Evolutionary conservation across 1,284 basidiomycete genomes (phyloP).

Genomic region (Melampsora larici-populina): DNA sequence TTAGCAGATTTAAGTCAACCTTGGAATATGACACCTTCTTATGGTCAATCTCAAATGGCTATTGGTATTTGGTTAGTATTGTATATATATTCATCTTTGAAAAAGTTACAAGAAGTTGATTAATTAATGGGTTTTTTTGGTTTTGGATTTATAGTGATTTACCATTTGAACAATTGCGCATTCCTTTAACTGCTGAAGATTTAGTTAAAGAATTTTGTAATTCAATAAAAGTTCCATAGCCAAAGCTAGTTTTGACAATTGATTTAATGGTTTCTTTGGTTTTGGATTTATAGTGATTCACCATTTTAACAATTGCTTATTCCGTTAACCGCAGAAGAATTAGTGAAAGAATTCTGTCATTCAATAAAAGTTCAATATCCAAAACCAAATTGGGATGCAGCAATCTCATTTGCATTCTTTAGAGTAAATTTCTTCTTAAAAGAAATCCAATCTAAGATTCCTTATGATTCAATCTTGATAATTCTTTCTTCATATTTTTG

Average conservation of each 20-base stretch:
- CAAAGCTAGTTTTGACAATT: no score
- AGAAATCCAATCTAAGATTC: no score
- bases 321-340: slow-evolving; percentile 63
- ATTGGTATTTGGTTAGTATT: slow-evolving; percentile 49
- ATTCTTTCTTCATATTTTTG: slow-evolving; percentile 9
- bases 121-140: not conserved
- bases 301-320: slow-evolving; percentile 60
- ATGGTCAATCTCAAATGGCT: slow-evolving; percentile 45
- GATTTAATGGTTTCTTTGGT: no score
- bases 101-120: slow-evolving; percentile 38
- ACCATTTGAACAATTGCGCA: no score
- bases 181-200: no score
- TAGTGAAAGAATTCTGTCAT: slow-evolving; percentile 72
- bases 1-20: slow-evolving; percentile 83
- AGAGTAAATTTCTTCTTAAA: no score
- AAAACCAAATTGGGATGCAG: slow-evolving; percentile 70
- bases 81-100: slow-evolving; percentile 18
- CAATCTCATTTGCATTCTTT: slow-evolving; percentile 73
- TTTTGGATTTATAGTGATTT: no score
- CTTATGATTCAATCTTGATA: not conserved
- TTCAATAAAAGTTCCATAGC: no score
- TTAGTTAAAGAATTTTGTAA: no score
- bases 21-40: slow-evolving; percentile 65
- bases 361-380: slow-evolving; percentile 66
- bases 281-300: slow-evolving; percentile 61